Conservation (phyloP, 2,329 filamentous ascomycete species). For the Colletotrichum lentis region DNA sequence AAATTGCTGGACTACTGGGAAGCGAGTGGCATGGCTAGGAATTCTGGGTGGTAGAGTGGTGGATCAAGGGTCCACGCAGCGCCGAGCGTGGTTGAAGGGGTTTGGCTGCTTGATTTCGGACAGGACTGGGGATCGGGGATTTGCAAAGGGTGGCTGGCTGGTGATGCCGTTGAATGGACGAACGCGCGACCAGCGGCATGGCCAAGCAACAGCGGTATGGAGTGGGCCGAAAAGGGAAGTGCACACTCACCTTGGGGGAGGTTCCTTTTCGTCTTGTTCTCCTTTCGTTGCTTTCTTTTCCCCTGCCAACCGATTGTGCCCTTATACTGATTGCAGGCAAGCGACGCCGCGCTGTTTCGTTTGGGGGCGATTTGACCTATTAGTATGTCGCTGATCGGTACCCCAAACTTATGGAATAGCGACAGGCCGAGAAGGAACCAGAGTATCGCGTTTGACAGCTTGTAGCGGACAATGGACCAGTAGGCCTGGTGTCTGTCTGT, state of each 20-base stretch:
- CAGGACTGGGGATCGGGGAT: conserved; percentile 15
- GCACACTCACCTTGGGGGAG: conserved; percentile 24
- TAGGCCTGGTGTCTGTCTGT: not conserved
- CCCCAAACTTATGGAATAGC: conserved; percentile 4
- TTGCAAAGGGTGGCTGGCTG: conserved; percentile 1
- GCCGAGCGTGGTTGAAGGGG: conserved; percentile 27
- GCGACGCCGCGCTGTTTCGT: not conserved
- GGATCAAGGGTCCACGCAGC: conserved; percentile 35
- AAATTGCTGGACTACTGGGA: conserved; percentile 35
- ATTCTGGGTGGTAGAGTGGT: conserved; percentile 31
- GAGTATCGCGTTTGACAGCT: conserved; percentile 12
- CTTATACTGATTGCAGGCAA: conserved; percentile 2
- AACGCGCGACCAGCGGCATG: conserved; percentile 8
- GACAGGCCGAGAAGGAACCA: conserved; percentile 1
- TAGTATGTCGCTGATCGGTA: conserved; percentile 11
- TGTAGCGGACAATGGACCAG: not conserved
- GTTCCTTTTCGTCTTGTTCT: not conserved
- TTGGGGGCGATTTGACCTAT: not conserved
- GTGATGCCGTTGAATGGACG: conserved; percentile 27
- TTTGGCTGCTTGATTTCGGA: conserved; percentile 29
- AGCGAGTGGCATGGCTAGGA: conserved; percentile 32
- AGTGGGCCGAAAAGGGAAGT: conserved; percentile 33
- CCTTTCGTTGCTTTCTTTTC: conserved; percentile 12
- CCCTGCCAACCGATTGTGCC: not conserved
- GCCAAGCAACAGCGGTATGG: conserved; percentile 18